Evolutionary conservation across 192 early-diverging fungal species (phyloP), one percentile per base, ranked within the genome.

Genomic region (Coemansia sp.): DNA sequence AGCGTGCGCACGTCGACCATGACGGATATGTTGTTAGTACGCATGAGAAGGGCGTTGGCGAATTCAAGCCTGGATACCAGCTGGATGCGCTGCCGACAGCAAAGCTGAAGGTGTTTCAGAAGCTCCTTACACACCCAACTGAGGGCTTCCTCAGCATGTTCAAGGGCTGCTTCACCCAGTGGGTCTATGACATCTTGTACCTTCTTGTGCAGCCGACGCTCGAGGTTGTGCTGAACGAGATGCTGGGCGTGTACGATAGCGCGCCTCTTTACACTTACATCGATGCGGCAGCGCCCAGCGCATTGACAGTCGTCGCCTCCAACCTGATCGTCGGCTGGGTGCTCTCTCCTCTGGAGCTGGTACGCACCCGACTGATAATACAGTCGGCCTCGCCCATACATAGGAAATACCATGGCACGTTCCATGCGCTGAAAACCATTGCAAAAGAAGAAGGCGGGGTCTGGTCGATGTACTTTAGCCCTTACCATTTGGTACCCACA

Each of bases 221-320:
- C 40, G 96, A 98, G 68, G 92, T 92, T 15, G 70, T 82, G 20
- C 66, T 98, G 46, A 97, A 98, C 77, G 97, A 98, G 66, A 79
- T 86, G 21, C 92, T 97, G 57, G 93, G 88, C 59, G 84, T 96
- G n/a, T 93, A 92, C 65, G 97, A 97, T 58, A 93, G 93, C 66
- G 74, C 65, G 20, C 62, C 74, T 3, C 25, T 67, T n/a, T 66
- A 86, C 84, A 48, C 87, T 86, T 74, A 91, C 91, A 39, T 79
- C 82, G 67, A 84, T 86, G 6, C 86, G 81, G 59, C 73, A 86
- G 74, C 87, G 85, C 71, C 84, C 52, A 67, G 82, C 69, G 49
- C 87, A 13, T 78, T 86, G 12, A 97, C 97, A 1, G 67, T 90
- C 48, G 85, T 95, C 1, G 72, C 84, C 2, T 92, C 91, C 15